Evolutionary conservation across 768 basidiomycete species (phyloP), one percentile per base, ranked within the genome.

Genomic region (Coprinopsis marcescibilis): DNA sequence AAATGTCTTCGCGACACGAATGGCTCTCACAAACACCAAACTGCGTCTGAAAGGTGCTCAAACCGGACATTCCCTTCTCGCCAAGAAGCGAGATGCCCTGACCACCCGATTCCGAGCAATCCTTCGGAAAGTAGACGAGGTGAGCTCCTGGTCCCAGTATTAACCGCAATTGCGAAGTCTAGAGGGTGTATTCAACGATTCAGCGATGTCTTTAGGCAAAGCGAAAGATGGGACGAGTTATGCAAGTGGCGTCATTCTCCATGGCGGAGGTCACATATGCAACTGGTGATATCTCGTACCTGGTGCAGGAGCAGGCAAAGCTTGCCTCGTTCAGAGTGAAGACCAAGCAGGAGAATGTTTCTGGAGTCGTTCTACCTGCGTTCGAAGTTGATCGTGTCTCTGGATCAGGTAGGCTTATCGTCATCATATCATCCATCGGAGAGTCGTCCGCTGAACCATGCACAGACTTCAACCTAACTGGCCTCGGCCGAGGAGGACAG

Each of bases 251-350:
- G 20, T 98, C 96, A 33, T 96, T 99, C 75, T 96, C 94, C 34
- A 85, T 98, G 71, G 96, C 96, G 0, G 95, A 98, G 66, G 96
- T 99, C 54, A 95, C 94, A 15, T 99, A 98, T 69, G 83, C 94
- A 26, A 95, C 96, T 7, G 90, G 90, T 54, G 96, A 98, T 61
- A 98, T 99, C 60, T 81, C 90, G 37, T 99, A 98, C 67, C 88
- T 96, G 52, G 92, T 99, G 4, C 96, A 98, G 64, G 95, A 98
- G 64, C 88, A 91, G 54, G 94, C 91, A 23, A 88, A 89, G 60
- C 73, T 81, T 25, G 96, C 95, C 0, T 80, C 88, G 0, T 98
- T 98, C 74, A 83, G 81, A 56, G 93, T 99, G 33, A 88, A 86
- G 66, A 85, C 94, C 12, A 91, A 83, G 65, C 93, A 96, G 64